Evolutionary conservation across 2,329 filamentous ascomycete species (phyloP).

Genomic region (Emergomyces africanus): DNA sequence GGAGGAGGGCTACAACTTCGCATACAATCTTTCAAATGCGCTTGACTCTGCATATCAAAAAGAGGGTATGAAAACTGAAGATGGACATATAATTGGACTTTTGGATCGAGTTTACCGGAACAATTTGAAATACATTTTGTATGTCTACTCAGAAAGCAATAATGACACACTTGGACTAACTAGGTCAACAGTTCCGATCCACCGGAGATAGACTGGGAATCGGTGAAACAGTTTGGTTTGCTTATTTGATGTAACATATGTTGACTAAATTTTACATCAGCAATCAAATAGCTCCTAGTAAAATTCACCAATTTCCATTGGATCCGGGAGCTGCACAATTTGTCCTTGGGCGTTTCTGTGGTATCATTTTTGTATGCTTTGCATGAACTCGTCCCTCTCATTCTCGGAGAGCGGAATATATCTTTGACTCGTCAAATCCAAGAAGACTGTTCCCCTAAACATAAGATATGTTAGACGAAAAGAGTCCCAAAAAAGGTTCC

Average conservation of each 20-base stretch:
- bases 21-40: background rate
- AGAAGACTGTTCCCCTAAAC: background rate
- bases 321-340: no score
- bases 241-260: background rate
- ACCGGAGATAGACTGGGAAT: background rate
- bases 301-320: no score
- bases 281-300: no score
- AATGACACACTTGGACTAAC: background rate
- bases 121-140: conserved; percentile 1
- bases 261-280: background rate
- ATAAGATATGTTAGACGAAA: background rate
- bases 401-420: background rate
- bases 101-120: conserved; percentile 1
- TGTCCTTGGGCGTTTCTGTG: no score
- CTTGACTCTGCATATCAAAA: background rate
- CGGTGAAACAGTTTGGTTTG: background rate
- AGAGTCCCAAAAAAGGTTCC: background rate
- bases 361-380: background rate
- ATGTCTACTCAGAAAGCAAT: background rate
- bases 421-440: background rate
- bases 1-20: background rate
- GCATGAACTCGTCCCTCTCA: background rate
- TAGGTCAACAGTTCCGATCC: background rate
- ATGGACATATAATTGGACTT: background rate
- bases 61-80: background rate